Evolutionary conservation across 139 green algal species (phyloP).

Genomic region (Bryopsis sp.): DNA sequence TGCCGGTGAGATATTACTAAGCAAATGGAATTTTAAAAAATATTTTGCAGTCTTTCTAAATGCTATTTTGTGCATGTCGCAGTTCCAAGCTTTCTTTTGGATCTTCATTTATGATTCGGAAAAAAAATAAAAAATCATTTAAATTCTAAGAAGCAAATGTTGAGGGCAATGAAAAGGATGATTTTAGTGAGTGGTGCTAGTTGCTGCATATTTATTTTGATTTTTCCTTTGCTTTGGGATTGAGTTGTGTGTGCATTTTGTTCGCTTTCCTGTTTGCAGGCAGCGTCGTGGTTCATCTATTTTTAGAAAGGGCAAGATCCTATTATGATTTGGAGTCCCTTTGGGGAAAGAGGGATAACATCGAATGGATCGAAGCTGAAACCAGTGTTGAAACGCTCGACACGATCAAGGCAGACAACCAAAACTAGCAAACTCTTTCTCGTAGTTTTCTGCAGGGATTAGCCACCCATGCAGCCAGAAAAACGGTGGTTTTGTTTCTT

Average conservation of each 20-base stretch:
- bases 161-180: not conserved
- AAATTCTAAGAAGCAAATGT: not conserved
- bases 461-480: no score
- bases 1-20: slow-evolving; percentile 8
- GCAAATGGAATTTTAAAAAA: not conserved
- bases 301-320: not conserved
- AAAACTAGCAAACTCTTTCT: no score
- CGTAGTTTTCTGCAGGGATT: no score
- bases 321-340: slow-evolving; percentile 14
- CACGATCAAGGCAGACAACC: not conserved
- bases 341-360: not conserved
- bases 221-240: no score
- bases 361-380: not conserved
- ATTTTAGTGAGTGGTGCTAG: no score
- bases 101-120: not conserved
- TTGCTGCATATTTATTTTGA: no score
- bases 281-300: slow-evolving; percentile 4
- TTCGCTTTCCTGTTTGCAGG: slow-evolving; percentile 3
- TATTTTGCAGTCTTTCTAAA: not conserved
- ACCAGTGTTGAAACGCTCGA: not conserved
- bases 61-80: not conserved
- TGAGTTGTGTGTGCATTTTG: not conserved
- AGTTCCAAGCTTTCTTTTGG: not conserved
- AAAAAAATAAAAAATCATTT: not conserved
- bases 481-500: no score